Conservation (phyloP, 1,139 yeast genomes). For the Candida sanyaensis region DNA sequence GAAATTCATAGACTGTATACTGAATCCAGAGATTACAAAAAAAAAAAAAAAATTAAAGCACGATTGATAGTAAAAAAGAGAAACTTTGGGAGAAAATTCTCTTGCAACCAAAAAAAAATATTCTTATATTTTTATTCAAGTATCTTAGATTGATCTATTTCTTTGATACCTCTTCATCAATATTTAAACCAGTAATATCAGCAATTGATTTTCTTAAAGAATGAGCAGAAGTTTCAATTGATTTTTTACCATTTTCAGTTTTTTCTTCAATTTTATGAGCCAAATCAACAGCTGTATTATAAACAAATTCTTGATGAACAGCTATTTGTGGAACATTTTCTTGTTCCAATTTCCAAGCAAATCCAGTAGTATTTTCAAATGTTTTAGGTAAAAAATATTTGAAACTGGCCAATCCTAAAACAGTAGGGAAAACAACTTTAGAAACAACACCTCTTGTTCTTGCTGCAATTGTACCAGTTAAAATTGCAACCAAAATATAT, state of each 20-base stretch:
- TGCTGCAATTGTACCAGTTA: slow-evolving; percentile 79
- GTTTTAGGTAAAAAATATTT: slow-evolving; percentile 79
- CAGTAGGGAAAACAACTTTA: slow-evolving; percentile 61
- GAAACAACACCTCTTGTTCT: slow-evolving; percentile 68
- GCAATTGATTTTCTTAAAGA: slow-evolving; percentile 52
- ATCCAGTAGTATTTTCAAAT: slow-evolving; percentile 60
- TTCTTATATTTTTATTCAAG: neutral
- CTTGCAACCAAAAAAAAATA: slow-evolving; percentile 2
- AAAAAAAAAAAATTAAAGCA: neutral
- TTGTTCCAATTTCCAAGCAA: slow-evolving; percentile 69
- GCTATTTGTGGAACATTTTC: slow-evolving; percentile 67
- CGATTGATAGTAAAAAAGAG: neutral
- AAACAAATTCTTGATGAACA: slow-evolving; percentile 56
- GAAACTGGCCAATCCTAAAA: slow-evolving; percentile 71
- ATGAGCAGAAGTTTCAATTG: slow-evolving; percentile 41
- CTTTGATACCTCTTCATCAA: slow-evolving; percentile 63
- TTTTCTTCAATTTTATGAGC: slow-evolving; percentile 41
- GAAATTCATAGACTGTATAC: no score
- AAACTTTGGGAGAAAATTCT: neutral
- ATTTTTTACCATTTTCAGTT: slow-evolving; percentile 38
- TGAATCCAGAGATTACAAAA: neutral
- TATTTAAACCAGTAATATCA: slow-evolving; percentile 65
- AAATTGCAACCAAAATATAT: slow-evolving; percentile 70
- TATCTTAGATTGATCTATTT: slow-evolving; percentile 20
- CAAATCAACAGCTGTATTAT: slow-evolving; percentile 48